These are phyloP conservation scores for Sporothrix phasma DNA, from an alignment of 2,329 filamentous ascomycete species.

Conservation along the genomic window DNA sequence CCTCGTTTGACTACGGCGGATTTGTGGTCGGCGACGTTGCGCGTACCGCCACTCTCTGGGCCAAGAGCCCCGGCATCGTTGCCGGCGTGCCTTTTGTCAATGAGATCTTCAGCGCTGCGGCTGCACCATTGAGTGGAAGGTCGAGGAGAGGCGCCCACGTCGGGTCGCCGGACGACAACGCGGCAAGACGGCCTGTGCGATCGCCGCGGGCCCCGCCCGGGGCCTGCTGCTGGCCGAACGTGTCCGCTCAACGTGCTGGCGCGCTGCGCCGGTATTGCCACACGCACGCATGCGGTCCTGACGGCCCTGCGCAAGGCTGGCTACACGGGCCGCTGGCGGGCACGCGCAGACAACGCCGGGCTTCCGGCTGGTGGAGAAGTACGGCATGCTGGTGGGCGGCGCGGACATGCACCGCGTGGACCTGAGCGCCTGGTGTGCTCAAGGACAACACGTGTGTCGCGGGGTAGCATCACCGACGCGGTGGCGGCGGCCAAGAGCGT, in stretches of 20 bases:
- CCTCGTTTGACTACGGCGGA: slow-evolving; percentile 95
- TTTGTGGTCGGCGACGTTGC: slow-evolving; percentile 77
- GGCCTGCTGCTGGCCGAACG: slow-evolving; percentile 80
- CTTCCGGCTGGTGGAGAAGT: slow-evolving; percentile 93
- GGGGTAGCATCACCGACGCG: slow-evolving; percentile 74
- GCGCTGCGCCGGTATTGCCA: slow-evolving; percentile 84
- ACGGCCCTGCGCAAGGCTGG: slow-evolving; percentile 52
- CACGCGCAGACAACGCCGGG: slow-evolving; percentile 91
- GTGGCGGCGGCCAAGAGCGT: slow-evolving; percentile 74
- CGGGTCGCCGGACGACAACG: slow-evolving; percentile 32
- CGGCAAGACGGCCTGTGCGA: slow-evolving; percentile 52
- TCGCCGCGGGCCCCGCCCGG: slow-evolving; percentile 73
- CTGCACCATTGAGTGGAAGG: slow-evolving; percentile 85
- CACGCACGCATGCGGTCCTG: slow-evolving; percentile 49
- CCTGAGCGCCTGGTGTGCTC: slow-evolving; percentile 83
- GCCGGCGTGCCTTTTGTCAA: slow-evolving; percentile 92
- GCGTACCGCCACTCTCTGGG: slow-evolving; percentile 56
- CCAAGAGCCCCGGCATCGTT: slow-evolving; percentile 66
- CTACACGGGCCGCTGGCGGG: slow-evolving; percentile 79
- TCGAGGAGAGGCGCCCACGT: slow-evolving; percentile 64
- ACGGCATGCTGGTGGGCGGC: slow-evolving; percentile 90
- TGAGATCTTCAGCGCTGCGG: slow-evolving; percentile 85
- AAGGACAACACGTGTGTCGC: slow-evolving; percentile 98
- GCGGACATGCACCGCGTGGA: slow-evolving; percentile 89
- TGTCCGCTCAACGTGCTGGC: slow-evolving; percentile 82